Percentiles rank a stretch among this genome's conserved stretches.
These are phyloP conservation scores for Nemania serpens DNA, from an alignment of 2,329 filamentous ascomycete species.

Conservation along the genomic window DNA sequence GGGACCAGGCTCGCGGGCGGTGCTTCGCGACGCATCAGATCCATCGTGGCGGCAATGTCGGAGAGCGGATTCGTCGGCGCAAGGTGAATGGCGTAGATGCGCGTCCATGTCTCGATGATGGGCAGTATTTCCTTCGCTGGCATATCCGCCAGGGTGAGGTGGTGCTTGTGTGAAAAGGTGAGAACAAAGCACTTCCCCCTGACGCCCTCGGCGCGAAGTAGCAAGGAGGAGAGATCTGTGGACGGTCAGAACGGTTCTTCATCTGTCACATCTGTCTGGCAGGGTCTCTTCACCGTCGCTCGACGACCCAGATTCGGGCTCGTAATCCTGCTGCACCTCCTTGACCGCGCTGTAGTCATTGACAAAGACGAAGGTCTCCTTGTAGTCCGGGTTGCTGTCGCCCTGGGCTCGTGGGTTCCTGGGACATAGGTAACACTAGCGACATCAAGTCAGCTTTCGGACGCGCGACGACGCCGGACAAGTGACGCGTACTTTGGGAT, in stretches of 20 bases:
- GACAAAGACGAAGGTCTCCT: conserved; percentile 88
- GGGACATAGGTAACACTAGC: conserved; percentile 89
- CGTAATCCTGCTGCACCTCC: conserved; percentile 84
- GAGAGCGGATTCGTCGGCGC: conserved; percentile 71
- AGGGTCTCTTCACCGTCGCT: conserved; percentile 42
- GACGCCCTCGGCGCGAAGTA: conserved; percentile 83
- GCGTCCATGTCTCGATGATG: conserved; percentile 87
- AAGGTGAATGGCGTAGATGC: conserved; percentile 83
- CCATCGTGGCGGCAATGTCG: conserved; percentile 45
- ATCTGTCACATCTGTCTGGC: neutral
- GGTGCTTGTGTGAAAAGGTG: conserved; percentile 89
- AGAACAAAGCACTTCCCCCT: conserved; percentile 97
- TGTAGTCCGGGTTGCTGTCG: conserved; percentile 83
- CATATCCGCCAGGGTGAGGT: conserved; percentile 92
- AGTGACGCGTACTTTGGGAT: conserved; percentile 62
- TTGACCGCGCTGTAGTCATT: conserved; percentile 98
- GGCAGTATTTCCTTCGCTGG: conserved; percentile 74
- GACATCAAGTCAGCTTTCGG: neutral
- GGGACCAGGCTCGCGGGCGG: conserved; percentile 46
- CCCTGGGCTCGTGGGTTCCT: conserved; percentile 88
- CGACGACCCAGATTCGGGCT: conserved; percentile 45
- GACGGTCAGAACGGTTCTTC: neutral
- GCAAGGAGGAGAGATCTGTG: conserved; percentile 71
- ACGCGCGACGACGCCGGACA: neutral
- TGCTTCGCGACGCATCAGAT: conserved; percentile 46